phyloP scores from a whole-genome alignment of 306 rosid species.

The Benincasa hispida region DNA sequence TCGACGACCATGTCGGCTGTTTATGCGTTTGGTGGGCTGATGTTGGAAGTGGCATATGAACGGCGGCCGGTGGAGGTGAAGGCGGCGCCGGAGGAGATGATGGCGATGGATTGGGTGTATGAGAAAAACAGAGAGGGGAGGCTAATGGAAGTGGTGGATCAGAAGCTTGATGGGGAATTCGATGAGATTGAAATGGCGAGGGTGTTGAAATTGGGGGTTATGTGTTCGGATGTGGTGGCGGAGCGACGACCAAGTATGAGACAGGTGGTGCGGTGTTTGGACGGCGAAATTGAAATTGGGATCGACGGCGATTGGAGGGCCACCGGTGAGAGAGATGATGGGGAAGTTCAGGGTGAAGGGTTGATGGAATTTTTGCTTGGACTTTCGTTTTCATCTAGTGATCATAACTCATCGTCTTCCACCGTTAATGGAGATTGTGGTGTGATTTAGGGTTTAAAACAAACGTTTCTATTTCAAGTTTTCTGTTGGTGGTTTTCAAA shows the following conservation, averaged over 20 bases:
- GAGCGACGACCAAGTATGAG: conserved; percentile 37
- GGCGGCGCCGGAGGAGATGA: conserved; percentile 29
- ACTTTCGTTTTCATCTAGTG: no score
- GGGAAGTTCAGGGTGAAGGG: no score
- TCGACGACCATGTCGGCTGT: conserved; percentile 38
- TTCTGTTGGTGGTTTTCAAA: no score
- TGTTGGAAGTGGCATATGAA: conserved; percentile 38
- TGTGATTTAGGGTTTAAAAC: no score
- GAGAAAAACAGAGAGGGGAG: conserved; percentile 31
- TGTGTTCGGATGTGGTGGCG: conserved; percentile 30
- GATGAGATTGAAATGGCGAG: conserved; percentile 20
- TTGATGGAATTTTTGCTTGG: no score
- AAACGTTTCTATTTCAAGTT: no score
- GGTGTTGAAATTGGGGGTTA: conserved; percentile 34
- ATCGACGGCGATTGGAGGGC: conserved; percentile 22
- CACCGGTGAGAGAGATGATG: background rate
- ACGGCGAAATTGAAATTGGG: conserved; percentile 27
- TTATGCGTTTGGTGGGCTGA: conserved; percentile 39
- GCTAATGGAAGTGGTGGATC: conserved; percentile 28
- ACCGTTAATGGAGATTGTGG: no score
- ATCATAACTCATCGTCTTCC: no score
- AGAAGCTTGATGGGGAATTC: conserved; percentile 17
- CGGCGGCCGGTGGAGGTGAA: conserved; percentile 43
- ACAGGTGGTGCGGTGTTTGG: conserved; percentile 36
- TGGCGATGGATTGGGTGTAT: conserved; percentile 47